Evolutionary conservation across 2,329 filamentous ascomycete genomes (phyloP).

Genomic region (Alternaria sp.): DNA sequence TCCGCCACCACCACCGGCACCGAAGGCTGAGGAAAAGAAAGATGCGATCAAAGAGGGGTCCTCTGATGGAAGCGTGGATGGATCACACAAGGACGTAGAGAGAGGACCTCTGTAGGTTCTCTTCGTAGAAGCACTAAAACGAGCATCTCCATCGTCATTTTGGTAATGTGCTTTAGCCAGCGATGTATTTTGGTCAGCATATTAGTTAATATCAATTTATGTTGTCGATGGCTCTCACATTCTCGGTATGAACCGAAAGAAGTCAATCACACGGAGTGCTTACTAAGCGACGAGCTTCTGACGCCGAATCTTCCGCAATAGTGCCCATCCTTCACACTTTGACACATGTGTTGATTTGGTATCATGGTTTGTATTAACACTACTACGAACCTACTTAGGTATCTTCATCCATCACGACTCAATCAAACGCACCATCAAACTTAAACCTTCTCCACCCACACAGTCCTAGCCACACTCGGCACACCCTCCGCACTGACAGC

Average conservation of each 20-base stretch:
- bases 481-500: constrained; percentile 21
- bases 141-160: not conserved
- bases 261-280: not conserved
- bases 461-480: constrained; percentile 24
- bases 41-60: constrained; percentile 15
- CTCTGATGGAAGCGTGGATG: constrained; percentile 14
- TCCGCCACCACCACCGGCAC: constrained; percentile 25
- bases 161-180: not conserved
- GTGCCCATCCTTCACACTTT: not conserved
- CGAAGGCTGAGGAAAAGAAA: constrained; percentile 19
- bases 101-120: constrained; percentile 15
- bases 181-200: not conserved
- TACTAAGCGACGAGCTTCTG: not conserved
- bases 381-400: not conserved
- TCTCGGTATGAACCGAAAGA: not conserved
- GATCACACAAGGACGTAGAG: constrained; percentile 25
- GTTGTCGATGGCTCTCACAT: too few relatives aligned
- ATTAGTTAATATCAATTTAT: not conserved
- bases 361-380: not conserved
- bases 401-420: not conserved
- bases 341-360: not conserved
- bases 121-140: not conserved
- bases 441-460: constrained; percentile 10
- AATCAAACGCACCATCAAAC: not conserved
- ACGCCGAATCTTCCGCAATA: not conserved